Percentiles rank a stretch among this genome's conserved stretches.
Evolutionary conservation across 192 early-diverging fungal species (phyloP).

Genomic region (Chytriomyces confervae): DNA sequence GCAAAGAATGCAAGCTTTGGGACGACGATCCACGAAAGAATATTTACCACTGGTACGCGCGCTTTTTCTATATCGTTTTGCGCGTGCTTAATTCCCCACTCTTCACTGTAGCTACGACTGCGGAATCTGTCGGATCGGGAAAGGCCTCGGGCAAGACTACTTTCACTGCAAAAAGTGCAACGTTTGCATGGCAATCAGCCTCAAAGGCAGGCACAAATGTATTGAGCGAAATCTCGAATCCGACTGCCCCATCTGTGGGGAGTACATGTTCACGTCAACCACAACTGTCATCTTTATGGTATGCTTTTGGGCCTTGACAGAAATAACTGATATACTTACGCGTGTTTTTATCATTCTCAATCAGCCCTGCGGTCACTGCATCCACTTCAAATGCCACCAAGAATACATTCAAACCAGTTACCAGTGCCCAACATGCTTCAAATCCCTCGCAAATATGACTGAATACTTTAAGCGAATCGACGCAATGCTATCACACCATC

Average conservation of each 20-base stretch:
- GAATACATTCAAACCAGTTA: constrained; percentile 88
- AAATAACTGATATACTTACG: not conserved
- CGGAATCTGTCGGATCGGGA: constrained; percentile 92
- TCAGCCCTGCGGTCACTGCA: constrained; percentile 89
- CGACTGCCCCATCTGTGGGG: constrained; percentile 96
- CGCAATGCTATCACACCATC: constrained; percentile 72
- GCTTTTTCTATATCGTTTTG: not conserved
- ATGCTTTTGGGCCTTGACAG: not conserved
- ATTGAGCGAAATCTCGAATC: constrained; percentile 89
- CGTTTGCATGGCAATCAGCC: constrained; percentile 81
- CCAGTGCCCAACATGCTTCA: constrained; percentile 94
- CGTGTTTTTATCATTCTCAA: not conserved
- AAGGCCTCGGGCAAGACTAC: constrained; percentile 78
- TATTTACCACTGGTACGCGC: constrained; percentile 84
- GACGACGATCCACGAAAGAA: constrained; percentile 80
- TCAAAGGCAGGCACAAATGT: constrained; percentile 84
- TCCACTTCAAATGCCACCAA: constrained; percentile 85
- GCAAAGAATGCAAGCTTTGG: constrained; percentile 89
- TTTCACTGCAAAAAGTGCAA: constrained; percentile 94
- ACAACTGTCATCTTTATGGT: constrained; percentile 86
- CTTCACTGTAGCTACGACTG: constrained; percentile 64
- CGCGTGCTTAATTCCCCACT: not conserved
- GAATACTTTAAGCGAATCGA: constrained; percentile 86
- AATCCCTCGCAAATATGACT: constrained; percentile 85
- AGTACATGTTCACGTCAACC: constrained; percentile 90